Evolutionary conservation across 129 eudicot species (phyloP).

Genomic region (Flaveria linearis): DNA sequence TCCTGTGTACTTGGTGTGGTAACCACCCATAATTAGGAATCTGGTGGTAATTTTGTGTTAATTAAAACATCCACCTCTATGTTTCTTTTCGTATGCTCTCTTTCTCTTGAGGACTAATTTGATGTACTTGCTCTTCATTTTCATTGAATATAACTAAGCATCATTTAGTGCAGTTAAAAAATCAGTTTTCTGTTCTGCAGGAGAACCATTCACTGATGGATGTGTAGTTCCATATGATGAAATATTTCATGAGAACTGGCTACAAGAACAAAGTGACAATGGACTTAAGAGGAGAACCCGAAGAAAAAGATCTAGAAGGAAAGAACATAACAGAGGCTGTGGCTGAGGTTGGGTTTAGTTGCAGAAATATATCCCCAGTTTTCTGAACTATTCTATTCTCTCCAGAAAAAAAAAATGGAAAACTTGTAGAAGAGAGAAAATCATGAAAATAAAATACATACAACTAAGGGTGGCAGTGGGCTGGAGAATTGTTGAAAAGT

Average conservation of each 20-base stretch:
- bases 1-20: not conserved
- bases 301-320: slow-evolving; percentile 18
- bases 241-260: slow-evolving; percentile 14
- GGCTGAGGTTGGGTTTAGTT: not conserved
- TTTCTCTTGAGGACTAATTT: not conserved
- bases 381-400: no score
- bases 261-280: slow-evolving; percentile 25
- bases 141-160: not conserved
- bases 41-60: not conserved
- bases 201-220: slow-evolving; percentile 45
- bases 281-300: slow-evolving; percentile 24
- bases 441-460: not conserved
- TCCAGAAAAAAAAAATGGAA: no score
- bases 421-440: not conserved
- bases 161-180: slow-evolving; percentile 8
- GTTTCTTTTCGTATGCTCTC: not conserved
- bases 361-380: not conserved
- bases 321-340: slow-evolving; percentile 8
- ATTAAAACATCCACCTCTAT: not conserved
- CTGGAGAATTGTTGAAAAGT: not conserved
- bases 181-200: slow-evolving; percentile 3
- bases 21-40: not conserved
- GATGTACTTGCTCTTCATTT: not conserved
- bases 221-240: slow-evolving; percentile 15
- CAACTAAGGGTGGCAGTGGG: not conserved